Conservation (phyloP, 306 rosid species). For the Vigna mungo region DNA sequence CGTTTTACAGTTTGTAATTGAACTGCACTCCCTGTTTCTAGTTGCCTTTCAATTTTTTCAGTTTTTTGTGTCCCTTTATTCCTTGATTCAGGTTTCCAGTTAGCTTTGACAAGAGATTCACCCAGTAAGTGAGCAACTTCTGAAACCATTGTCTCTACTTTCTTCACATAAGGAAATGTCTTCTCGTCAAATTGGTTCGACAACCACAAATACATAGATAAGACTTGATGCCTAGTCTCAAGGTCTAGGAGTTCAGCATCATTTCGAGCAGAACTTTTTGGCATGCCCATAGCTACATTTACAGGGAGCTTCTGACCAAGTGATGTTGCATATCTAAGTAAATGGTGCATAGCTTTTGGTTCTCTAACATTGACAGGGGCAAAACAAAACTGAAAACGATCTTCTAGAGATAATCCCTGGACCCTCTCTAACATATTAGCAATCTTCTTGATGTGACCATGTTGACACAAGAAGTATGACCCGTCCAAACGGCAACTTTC, state of each 20-base stretch:
- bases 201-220: conserved; percentile 88
- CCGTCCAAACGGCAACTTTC: conserved; percentile 83
- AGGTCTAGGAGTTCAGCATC: conserved; percentile 89
- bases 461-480: conserved; percentile 77
- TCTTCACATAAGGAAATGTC: conserved; percentile 75
- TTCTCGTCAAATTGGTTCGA: conserved; percentile 78
- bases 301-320: conserved; percentile 78
- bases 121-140: conserved; percentile 69
- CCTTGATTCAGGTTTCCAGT: conserved; percentile 91
- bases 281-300: conserved; percentile 87
- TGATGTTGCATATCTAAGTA: conserved; percentile 72
- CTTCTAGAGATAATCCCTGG: conserved; percentile 72
- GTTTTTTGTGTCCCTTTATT: conserved; percentile 54
- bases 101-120: conserved; percentile 71
- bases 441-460: conserved; percentile 84
- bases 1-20: conserved; percentile 51
- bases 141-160: conserved; percentile 81
- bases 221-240: conserved; percentile 88
- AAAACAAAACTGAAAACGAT: conserved; percentile 86
- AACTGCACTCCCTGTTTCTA: conserved; percentile 30
- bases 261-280: conserved; percentile 71
- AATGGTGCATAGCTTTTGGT: conserved; percentile 91
- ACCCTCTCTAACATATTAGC: conserved; percentile 92
- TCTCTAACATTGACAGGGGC: conserved; percentile 92
- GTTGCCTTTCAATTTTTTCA: conserved; percentile 47